phyloP scores from a whole-genome alignment of 2,329 filamentous ascomycete species.

The Pseudogymnoascus sp. region DNA sequence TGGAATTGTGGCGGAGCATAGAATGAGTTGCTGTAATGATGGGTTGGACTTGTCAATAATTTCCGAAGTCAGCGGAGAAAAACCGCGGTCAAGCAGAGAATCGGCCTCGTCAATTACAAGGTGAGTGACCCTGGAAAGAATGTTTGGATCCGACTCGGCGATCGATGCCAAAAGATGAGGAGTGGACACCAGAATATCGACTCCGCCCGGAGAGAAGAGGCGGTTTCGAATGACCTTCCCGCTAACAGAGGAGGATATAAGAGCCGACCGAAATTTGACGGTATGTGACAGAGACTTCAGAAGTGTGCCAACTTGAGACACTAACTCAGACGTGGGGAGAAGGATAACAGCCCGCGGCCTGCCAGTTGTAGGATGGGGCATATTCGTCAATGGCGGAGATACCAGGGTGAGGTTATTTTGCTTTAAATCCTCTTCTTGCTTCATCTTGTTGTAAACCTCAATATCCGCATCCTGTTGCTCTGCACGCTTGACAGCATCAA shows the following conservation, averaged over 20 bases:
- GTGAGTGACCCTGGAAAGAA: conserved; percentile 83
- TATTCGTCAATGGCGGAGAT: conserved; percentile 47
- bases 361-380: conserved; percentile 64
- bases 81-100: conserved; percentile 88
- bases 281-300: conserved; percentile 76
- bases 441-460: conserved; percentile 50
- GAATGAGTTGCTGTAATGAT: conserved; percentile 74
- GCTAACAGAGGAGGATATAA: conserved; percentile 69
- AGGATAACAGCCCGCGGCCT: conserved; percentile 78
- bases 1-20: conserved; percentile 95
- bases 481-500: conserved; percentile 76
- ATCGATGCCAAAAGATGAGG: conserved; percentile 86
- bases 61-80: conserved; percentile 69
- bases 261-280: conserved; percentile 76
- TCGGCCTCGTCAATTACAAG: conserved; percentile 93
- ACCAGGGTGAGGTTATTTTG: conserved; percentile 55
- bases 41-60: conserved; percentile 77
- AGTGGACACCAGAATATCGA: conserved; percentile 80
- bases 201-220: conserved; percentile 69
- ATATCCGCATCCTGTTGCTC: conserved; percentile 53
- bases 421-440: conserved; percentile 44
- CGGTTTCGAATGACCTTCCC: conserved; percentile 74
- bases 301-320: conserved; percentile 73
- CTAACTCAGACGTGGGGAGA: conserved; percentile 86
- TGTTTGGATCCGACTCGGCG: conserved; percentile 79